These are phyloP conservation scores for Fragosphaeria purpurea DNA, from an alignment of 2,329 filamentous ascomycete genomes.

Conservation along the genomic window DNA sequence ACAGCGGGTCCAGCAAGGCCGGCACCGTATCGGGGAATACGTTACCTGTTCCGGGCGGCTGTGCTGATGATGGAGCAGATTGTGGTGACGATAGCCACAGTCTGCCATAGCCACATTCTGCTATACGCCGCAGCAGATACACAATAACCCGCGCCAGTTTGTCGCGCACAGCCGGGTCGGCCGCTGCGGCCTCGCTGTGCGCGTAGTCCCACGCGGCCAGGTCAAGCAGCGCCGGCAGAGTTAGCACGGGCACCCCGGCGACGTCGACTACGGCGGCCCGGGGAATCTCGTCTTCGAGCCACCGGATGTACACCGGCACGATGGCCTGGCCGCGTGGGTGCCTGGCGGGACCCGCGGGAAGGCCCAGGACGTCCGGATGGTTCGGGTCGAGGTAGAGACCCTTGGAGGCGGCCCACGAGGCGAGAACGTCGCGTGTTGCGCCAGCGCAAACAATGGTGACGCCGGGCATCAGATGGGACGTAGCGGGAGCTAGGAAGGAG, in stretches of 20 bases:
- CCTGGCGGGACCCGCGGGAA: slow-evolving; percentile 17
- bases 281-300: slow-evolving; percentile 16
- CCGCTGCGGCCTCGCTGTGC: neutral
- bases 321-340: slow-evolving; percentile 10
- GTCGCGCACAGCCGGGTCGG: neutral
- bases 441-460: slow-evolving; percentile 28
- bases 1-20: slow-evolving; percentile 9
- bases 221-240: slow-evolving; percentile 25
- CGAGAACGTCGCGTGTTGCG: slow-evolving; percentile 25
- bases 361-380: slow-evolving; percentile 30
- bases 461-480: neutral
- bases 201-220: slow-evolving; percentile 24
- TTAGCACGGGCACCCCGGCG: slow-evolving; percentile 21
- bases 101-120: neutral
- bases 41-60: neutral
- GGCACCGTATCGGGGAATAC: neutral
- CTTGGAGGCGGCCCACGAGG: slow-evolving; percentile 29
- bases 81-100: too few species aligned
- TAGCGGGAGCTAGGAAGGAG: too few species aligned
- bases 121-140: slow-evolving; percentile 26
- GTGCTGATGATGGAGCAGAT: neutral
- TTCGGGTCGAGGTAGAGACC: slow-evolving; percentile 22
- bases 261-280: slow-evolving; percentile 5
- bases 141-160: slow-evolving; percentile 21
- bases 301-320: slow-evolving; percentile 27